Evolutionary conservation across 1,284 basidiomycete species (phyloP), one percentile per base, ranked within the genome.

Genomic region (Trametes pubescens): DNA sequence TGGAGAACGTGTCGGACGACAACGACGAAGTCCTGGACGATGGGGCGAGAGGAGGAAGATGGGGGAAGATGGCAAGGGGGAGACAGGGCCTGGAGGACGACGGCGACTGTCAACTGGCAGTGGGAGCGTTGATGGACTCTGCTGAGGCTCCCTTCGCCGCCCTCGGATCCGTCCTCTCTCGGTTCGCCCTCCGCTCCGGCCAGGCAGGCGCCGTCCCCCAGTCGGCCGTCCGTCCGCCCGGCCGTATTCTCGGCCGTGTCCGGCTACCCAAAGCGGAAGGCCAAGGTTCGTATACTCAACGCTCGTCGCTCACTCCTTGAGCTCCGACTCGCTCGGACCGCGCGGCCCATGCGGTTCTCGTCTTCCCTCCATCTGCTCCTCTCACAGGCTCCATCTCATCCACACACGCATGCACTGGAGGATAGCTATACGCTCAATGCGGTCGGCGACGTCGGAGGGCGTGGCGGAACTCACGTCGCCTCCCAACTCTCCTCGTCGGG

Each of bases 51-150:
- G 55, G 49, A 56, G 55, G 65, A 64, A 61, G 57, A 59, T 59
- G 60, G 54, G 59, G 64, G 63, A 57, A 67, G 68, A 67, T 59
- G 68, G 67, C 53, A 51, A 61, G 53, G 51, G 58, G 64, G 65
- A 47, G 63, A 61, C 61, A 57, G 66, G 61, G 63, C 64, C 55
- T 63, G 54, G 64, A 60, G 59, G 68, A 64, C 66, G 71, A 72
- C 69, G 68, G 69, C 64, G 69, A 72, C 68, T 58, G 68, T 67
- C 70, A 66, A 62, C 66, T 65, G 65, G 62, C 53, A 61, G 51
- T 64, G 64, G 59, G 63, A 65, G 55, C 59, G 61, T 62, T 72
- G 69, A 72, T 72, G 69, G 51, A 51, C 61, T 49, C 55, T 24
- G 53, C 65, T 59, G 58, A 35, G 57, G 53, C 53, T 38, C 64